Percentiles rank a stretch among this genome's conserved stretches.
phyloP scores from a whole-genome alignment of 1,139 yeast species.

The Geotrichum cucujoidarum region DNA sequence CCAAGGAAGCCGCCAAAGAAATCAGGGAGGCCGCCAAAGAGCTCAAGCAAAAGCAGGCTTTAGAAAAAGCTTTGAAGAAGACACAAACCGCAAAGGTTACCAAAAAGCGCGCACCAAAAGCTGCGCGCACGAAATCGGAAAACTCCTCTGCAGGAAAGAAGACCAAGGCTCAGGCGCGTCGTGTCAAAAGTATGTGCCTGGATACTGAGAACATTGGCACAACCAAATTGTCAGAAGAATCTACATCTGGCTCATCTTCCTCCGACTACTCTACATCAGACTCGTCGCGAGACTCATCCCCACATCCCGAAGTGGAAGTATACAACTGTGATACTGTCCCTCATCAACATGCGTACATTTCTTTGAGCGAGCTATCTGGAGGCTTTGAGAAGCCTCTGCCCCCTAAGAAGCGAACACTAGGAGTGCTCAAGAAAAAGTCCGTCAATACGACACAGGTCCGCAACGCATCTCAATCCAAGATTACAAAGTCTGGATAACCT shows the following conservation, averaged over 20 bases:
- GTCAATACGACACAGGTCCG: constrained; percentile 7
- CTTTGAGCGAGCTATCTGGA: not conserved
- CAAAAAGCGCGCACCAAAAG: constrained; percentile 9
- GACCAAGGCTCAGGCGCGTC: constrained; percentile 1
- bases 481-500: not conserved
- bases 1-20: constrained; percentile 4
- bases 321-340: not conserved
- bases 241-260: constrained; percentile 12
- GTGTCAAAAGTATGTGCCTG: not conserved
- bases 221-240: not conserved
- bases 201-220: constrained; percentile 1
- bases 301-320: constrained; percentile 10
- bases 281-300: constrained; percentile 9
- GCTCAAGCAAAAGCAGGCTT: constrained; percentile 18
- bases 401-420: constrained; percentile 9
- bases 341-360: not conserved
- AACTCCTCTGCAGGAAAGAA: constrained; percentile 3
- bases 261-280: constrained; percentile 17
- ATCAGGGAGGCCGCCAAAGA: constrained; percentile 5
- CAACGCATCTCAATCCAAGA: not conserved
- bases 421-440: constrained; percentile 12
- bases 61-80: constrained; percentile 12
- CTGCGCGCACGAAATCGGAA: constrained; percentile 13
- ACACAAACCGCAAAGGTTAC: constrained; percentile 2
- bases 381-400: not conserved